Conservation (phyloP, 2,329 filamentous ascomycete species). For the Orbilia brochopaga region DNA sequence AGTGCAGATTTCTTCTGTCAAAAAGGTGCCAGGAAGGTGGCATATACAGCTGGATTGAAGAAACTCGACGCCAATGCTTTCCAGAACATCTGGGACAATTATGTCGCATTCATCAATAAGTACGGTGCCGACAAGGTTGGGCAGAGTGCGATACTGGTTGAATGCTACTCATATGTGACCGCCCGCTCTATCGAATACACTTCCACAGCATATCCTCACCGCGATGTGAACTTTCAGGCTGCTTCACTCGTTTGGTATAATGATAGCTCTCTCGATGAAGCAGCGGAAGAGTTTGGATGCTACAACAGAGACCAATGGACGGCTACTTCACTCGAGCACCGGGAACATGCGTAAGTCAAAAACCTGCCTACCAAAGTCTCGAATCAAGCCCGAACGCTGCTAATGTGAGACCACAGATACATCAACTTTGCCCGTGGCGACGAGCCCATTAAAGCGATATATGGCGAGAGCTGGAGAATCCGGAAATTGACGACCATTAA, state of each 20-base stretch:
- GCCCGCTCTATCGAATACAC: slow-evolving; percentile 34
- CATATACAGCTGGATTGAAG: slow-evolving; percentile 54
- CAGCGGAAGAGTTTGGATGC: slow-evolving; percentile 27
- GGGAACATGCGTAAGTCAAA: slow-evolving; percentile 36
- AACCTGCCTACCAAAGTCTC: neutral
- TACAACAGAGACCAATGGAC: slow-evolving; percentile 28
- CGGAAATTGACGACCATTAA: slow-evolving; percentile 54
- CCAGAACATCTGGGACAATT: slow-evolving; percentile 43
- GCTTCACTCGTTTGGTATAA: slow-evolving; percentile 49
- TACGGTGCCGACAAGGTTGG: slow-evolving; percentile 45
- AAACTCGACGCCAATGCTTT: slow-evolving; percentile 39
- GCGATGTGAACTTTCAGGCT: slow-evolving; percentile 51
- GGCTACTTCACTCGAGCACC: slow-evolving; percentile 18
- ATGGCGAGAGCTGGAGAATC: slow-evolving; percentile 50
- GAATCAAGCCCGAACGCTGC: neutral
- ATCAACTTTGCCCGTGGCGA: slow-evolving; percentile 51
- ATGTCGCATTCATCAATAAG: slow-evolving; percentile 34
- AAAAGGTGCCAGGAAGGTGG: slow-evolving; percentile 55
- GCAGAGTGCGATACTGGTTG: slow-evolving; percentile 40
- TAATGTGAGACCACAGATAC: slow-evolving; percentile 23
- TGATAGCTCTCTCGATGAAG: slow-evolving; percentile 31
- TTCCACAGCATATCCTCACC: slow-evolving; percentile 50
- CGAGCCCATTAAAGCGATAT: slow-evolving; percentile 35
- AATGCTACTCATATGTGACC: slow-evolving; percentile 51
- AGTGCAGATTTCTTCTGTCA: slow-evolving; percentile 52